Conservation (phyloP, 2,329 filamentous ascomycete species). For the Calonectria multiphialidica region DNA sequence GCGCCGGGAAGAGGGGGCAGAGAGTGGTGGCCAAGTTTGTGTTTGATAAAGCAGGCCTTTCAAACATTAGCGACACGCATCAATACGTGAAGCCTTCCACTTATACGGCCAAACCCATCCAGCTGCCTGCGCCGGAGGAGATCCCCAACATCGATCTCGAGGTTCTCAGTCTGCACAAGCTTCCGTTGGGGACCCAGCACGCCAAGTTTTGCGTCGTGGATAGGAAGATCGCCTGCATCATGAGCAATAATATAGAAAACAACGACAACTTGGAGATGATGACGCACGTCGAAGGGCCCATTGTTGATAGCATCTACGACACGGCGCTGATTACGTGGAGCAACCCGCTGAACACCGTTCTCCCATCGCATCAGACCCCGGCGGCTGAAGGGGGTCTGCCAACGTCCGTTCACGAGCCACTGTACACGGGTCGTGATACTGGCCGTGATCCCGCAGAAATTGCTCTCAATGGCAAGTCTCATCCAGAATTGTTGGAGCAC, state of each 20-base stretch:
- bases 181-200: conserved; percentile 81
- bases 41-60: conserved; percentile 77
- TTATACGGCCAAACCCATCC: conserved; percentile 69
- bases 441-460: neutral
- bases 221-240: conserved; percentile 75
- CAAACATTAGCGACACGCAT: conserved; percentile 76
- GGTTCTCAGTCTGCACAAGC: conserved; percentile 79
- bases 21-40: conserved; percentile 79
- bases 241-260: conserved; percentile 84
- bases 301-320: conserved; percentile 83
- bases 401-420: conserved; percentile 1
- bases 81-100: conserved; percentile 68
- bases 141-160: conserved; percentile 79
- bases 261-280: conserved; percentile 89
- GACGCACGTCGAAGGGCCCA: conserved; percentile 79
- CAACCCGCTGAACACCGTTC: conserved; percentile 57
- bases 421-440: neutral
- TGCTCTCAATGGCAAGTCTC: neutral
- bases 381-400: conserved; percentile 9
- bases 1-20: conserved; percentile 68
- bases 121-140: conserved; percentile 71
- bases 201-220: conserved; percentile 84
- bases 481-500: conserved; percentile 62
- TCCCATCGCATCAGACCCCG: conserved; percentile 15
- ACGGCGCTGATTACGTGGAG: conserved; percentile 80